Conservation (phyloP, 2,329 filamentous ascomycete genomes). For the Colletotrichum tofieldiae region DNA sequence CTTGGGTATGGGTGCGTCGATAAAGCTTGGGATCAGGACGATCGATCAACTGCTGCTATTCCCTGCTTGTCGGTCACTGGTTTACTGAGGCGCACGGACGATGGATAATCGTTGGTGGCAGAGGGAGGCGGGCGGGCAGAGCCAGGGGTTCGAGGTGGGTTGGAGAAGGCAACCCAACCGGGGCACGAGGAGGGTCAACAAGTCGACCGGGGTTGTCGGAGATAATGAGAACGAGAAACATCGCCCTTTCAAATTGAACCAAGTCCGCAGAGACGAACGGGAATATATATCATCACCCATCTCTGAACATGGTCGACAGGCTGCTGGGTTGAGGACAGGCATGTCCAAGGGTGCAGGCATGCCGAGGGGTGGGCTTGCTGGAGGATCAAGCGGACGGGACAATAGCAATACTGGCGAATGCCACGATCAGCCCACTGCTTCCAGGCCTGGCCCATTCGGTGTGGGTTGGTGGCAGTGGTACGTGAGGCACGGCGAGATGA, state of each 20-base stretch:
- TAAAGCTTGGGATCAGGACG: slow-evolving; percentile 1
- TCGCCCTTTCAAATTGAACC: not conserved
- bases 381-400: not conserved
- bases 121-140: not conserved
- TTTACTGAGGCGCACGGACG: not conserved
- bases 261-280: not conserved
- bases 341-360: not conserved
- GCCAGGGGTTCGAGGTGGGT: not conserved
- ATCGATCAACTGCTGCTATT: slow-evolving; percentile 1
- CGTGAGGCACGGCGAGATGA: not conserved
- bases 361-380: not conserved
- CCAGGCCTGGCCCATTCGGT: not conserved
- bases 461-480: not conserved
- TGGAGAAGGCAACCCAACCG: not conserved
- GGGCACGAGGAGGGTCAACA: not conserved
- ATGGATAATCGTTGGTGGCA: not conserved
- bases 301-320: not conserved
- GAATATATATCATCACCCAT: slow-evolving; percentile 3
- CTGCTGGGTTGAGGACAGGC: not conserved
- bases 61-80: not conserved
- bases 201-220: not conserved
- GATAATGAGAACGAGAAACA: not conserved
- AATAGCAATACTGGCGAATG: not conserved
- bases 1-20: not conserved
- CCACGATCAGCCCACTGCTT: not conserved